Evolutionary conservation across 257 asterid species (phyloP).

Genomic region (Perilla frutescens): DNA sequence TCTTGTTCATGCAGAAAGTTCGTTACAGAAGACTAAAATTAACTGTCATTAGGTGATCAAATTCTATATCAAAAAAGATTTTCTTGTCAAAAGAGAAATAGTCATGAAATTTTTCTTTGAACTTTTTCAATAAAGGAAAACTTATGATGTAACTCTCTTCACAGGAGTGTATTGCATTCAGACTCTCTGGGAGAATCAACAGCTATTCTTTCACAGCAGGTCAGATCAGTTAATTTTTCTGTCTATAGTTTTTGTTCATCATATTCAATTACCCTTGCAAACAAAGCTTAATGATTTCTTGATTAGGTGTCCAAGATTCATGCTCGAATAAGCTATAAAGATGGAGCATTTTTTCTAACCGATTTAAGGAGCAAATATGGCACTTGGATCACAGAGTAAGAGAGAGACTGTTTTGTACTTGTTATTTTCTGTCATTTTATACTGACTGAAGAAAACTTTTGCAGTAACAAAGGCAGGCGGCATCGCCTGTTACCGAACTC

Average conservation of each 20-base stretch:
- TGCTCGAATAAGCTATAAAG: slow-evolving; percentile 69
- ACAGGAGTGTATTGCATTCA: slow-evolving; percentile 62
- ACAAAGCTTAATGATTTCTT: not conserved
- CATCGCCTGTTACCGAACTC: slow-evolving; percentile 62
- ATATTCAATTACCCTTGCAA: not conserved
- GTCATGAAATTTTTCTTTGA: not conserved
- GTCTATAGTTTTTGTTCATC: not conserved
- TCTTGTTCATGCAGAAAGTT: not conserved
- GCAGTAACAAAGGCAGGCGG: slow-evolving; percentile 77
- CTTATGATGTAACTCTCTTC: not conserved
- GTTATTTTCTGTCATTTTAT: not conserved
- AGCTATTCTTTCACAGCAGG: slow-evolving; percentile 69
- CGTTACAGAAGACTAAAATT: not conserved
- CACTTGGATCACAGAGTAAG: slow-evolving; percentile 82
- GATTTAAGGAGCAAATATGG: slow-evolving; percentile 80
- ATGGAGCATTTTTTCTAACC: slow-evolving; percentile 69
- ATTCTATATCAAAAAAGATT: too few relatives aligned
- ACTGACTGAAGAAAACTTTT: not conserved
- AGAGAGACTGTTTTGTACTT: slow-evolving; percentile 10
- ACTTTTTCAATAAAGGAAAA: not conserved
- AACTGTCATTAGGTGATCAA: too few relatives aligned
- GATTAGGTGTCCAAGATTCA: slow-evolving; percentile 67
- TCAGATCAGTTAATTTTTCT: slow-evolving; percentile 10
- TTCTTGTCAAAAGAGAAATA: too few relatives aligned
- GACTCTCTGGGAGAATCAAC: slow-evolving; percentile 57